Conservation (phyloP, 192 early-diverging fungal genomes). For the Coemansia asiatica region DNA sequence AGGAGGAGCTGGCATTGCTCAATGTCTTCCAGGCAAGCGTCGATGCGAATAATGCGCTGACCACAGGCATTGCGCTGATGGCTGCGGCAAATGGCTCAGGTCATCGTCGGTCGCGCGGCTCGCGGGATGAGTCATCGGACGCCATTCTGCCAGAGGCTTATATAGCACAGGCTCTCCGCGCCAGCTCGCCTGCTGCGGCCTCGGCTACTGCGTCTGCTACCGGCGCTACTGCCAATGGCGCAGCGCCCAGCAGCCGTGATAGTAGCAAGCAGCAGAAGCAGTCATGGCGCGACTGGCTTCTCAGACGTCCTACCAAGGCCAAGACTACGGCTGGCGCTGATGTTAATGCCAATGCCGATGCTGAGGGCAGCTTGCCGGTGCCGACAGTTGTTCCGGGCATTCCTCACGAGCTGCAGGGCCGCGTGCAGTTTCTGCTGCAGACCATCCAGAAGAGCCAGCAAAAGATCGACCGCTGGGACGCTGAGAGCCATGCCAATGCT, state of each 20-base stretch:
- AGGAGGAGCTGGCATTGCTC: slow-evolving; percentile 62
- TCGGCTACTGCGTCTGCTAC: neutral
- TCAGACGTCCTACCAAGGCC: slow-evolving; percentile 29
- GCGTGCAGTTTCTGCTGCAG: slow-evolving; percentile 61
- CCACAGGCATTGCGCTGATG: slow-evolving; percentile 33
- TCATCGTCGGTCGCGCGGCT: neutral
- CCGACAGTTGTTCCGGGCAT: slow-evolving; percentile 43
- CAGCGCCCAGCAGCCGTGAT: neutral
- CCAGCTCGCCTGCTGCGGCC: slow-evolving; percentile 5
- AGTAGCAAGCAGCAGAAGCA: neutral
- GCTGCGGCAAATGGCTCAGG: slow-evolving; percentile 23
- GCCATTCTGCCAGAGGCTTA: slow-evolving; percentile 27
- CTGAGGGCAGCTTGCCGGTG: neutral
- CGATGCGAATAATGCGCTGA: slow-evolving; percentile 33
- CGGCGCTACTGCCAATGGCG: neutral
- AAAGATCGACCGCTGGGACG: slow-evolving; percentile 59
- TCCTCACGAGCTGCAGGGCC: slow-evolving; percentile 61
- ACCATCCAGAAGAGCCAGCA: slow-evolving; percentile 58
- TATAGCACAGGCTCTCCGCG: slow-evolving; percentile 52
- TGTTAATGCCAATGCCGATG: neutral
- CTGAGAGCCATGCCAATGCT: slow-evolving; percentile 26
- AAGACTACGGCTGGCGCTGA: neutral
- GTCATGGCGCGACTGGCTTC: slow-evolving; percentile 56
- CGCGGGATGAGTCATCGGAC: neutral
- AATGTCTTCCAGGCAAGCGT: slow-evolving; percentile 45